A percentile compares a stretch with the other conserved stretches of the same genome.
Conservation (phyloP, 2,329 filamentous ascomycete genomes). For the Pseudogymnoascus sp. region DNA sequence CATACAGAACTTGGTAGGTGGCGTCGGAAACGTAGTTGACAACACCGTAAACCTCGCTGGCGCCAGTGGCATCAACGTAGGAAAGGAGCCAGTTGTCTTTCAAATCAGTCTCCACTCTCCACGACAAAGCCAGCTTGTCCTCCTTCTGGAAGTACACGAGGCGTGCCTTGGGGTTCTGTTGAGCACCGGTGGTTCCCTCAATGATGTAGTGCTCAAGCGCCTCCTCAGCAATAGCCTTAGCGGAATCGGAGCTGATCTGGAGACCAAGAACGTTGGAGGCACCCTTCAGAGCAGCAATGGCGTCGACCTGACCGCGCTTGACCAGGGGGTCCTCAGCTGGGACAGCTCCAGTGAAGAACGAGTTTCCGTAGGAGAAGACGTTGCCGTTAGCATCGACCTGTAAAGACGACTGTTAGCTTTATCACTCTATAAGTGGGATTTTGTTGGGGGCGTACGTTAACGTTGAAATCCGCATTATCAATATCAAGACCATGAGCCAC, state of each 20-base stretch:
- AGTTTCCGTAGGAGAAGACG: conserved; percentile 50
- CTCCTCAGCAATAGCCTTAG: conserved; percentile 32
- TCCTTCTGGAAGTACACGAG: conserved; percentile 45
- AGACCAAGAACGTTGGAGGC: conserved; percentile 13
- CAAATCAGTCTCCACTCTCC: conserved; percentile 52
- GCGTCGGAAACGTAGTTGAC: conserved; percentile 51
- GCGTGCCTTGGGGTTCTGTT: conserved; percentile 45
- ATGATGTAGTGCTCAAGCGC: conserved; percentile 36
- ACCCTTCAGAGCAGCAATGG: conserved; percentile 34
- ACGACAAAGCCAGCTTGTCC: conserved; percentile 43
- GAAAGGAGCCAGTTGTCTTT: conserved; percentile 50
- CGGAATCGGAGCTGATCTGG: conserved; percentile 23
- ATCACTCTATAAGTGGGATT: conserved; percentile 2
- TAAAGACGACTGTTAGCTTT: neutral
- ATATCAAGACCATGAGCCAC: conserved; percentile 50
- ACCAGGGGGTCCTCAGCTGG: conserved; percentile 32
- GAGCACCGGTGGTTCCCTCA: conserved; percentile 40
- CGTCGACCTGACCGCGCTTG: conserved; percentile 36
- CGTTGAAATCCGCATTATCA: conserved; percentile 53
- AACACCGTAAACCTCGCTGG: conserved; percentile 42
- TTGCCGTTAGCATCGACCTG: conserved; percentile 44
- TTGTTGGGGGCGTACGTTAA: conserved; percentile 39
- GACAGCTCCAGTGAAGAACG: conserved; percentile 37
- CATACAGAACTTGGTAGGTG: conserved; percentile 45
- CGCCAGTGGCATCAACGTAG: conserved; percentile 42